phyloP scores from a whole-genome alignment of 2,329 filamentous ascomycete genomes.

The Colletotrichum sp. region DNA sequence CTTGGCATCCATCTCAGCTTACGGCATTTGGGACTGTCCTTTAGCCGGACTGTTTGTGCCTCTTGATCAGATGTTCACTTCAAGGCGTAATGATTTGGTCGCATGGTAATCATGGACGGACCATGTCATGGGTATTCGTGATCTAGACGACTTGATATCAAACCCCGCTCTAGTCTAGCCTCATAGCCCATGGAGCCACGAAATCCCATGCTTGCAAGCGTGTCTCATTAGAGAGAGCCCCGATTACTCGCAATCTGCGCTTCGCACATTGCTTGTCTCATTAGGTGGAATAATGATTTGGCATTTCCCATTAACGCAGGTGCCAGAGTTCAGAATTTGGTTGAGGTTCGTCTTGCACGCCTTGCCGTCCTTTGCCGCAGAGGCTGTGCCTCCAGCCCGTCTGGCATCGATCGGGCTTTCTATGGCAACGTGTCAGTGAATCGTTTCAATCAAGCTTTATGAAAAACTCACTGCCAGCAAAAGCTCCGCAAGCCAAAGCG shows the following conservation, averaged over 20 bases:
- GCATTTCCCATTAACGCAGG: background rate
- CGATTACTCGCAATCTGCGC: background rate
- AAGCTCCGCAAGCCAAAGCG: background rate
- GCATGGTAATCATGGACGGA: background rate
- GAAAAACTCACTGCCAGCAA: background rate
- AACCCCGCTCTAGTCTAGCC: background rate
- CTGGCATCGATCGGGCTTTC: background rate
- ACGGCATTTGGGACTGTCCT: background rate
- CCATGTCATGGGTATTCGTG: background rate
- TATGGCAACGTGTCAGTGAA: background rate
- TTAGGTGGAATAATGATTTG: background rate
- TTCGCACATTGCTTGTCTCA: background rate
- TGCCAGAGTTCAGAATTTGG: background rate
- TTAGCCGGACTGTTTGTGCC: background rate
- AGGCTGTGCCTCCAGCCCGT: background rate
- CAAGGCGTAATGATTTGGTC: background rate
- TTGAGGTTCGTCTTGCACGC: background rate
- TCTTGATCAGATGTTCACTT: background rate
- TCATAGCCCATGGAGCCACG: background rate
- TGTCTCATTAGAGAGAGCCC: background rate
- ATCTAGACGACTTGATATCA: fast-evolving
- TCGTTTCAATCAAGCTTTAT: background rate
- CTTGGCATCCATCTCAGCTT: background rate
- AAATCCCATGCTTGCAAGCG: background rate
- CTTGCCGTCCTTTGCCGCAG: background rate